These are phyloP conservation scores for Penicillium sp. DNA, from an alignment of 2,329 filamentous ascomycete species.

Conservation along the genomic window DNA sequence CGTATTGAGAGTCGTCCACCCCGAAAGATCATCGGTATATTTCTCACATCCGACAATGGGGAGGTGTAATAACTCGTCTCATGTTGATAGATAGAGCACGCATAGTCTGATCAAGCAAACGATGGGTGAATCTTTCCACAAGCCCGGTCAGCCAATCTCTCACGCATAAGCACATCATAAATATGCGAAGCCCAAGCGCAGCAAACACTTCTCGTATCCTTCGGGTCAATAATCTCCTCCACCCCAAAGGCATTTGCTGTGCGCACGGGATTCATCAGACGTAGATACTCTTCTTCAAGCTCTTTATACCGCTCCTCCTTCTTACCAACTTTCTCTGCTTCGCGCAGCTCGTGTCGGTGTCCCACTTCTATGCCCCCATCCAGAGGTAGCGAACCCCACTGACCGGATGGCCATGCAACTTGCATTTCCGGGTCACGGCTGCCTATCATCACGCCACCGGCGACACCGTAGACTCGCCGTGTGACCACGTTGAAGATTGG, in stretches of 20 bases:
- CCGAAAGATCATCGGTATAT: neutral
- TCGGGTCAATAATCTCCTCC: constrained; percentile 65
- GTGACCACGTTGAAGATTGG: constrained; percentile 64
- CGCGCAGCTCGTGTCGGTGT: constrained; percentile 59
- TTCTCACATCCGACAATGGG: neutral
- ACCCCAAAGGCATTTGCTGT: constrained; percentile 64
- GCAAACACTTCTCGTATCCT: constrained; percentile 55
- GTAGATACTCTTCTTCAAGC: constrained; percentile 58
- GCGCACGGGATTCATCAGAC: constrained; percentile 63
- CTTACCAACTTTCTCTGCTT: constrained; percentile 52
- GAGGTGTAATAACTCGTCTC: neutral
- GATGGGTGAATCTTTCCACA: constrained; percentile 44
- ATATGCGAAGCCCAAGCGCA: constrained; percentile 57
- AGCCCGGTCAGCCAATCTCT: constrained; percentile 46
- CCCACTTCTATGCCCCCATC: constrained; percentile 65
- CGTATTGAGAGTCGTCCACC: neutral
- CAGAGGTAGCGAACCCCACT: constrained; percentile 62
- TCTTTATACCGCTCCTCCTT: constrained; percentile 55
- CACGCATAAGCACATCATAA: constrained; percentile 53
- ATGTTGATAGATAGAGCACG: neutral
- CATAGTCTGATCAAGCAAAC: constrained; percentile 44
- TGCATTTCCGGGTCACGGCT: constrained; percentile 60
- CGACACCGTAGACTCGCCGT: constrained; percentile 61
- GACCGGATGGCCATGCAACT: constrained; percentile 62
- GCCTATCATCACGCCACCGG: constrained; percentile 64